Base-by-base conservation (phyloP, 495 filamentous ascomycete species). In the Penicillium taxi region DNA sequence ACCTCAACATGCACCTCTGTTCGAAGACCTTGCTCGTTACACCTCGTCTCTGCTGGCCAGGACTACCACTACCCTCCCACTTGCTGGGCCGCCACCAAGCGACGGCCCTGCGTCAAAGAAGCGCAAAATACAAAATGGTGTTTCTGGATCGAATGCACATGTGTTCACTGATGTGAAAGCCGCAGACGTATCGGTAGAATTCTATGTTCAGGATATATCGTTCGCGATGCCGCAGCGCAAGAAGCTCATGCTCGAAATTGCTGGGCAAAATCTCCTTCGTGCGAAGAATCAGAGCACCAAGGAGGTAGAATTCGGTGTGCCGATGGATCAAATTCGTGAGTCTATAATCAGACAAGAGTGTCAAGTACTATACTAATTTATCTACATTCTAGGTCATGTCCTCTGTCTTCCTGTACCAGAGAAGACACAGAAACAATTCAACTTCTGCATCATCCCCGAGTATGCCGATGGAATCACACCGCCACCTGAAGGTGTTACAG, bases 401-500 rank as follows among this genome's bases (percentile, higher is more conserved):
- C 70, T 85, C 43, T 85, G 77, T 56, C 78, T 98, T 25, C 88
- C 89, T 2, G 83, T 94, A 0, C 91, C 91, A 1, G 91, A 96
- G 41, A 96, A 96, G 55, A 69, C 81, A 9, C 82, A 86, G 48
- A 78, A 82, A 32, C 87, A 94, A 54, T 79, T 82, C 66, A 94
- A 91, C 53, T 95, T 94, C 55, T 74, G 90, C 50, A 63, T 98
- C 42, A 79, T 96, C 40, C 86, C 90, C 3, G 55, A 66, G 13
- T 62, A 64, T 27, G 67, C 61, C 7, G 70, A 80, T 64, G 70
- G 75, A 50, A 63, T 86, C 57, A 64, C 56, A 42, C 38, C 64
- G 26, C 52, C 51, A 42, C 42, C 60, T 13, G 48, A 63, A 52
- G 43, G 61, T 39, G 45, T 47, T 6, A 28, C 57, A 5, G 42